Percentiles rank a stretch among this genome's conserved stretches.
phyloP scores from a whole-genome alignment of 164 flowering plant species.

The Magnolia sinica region DNA sequence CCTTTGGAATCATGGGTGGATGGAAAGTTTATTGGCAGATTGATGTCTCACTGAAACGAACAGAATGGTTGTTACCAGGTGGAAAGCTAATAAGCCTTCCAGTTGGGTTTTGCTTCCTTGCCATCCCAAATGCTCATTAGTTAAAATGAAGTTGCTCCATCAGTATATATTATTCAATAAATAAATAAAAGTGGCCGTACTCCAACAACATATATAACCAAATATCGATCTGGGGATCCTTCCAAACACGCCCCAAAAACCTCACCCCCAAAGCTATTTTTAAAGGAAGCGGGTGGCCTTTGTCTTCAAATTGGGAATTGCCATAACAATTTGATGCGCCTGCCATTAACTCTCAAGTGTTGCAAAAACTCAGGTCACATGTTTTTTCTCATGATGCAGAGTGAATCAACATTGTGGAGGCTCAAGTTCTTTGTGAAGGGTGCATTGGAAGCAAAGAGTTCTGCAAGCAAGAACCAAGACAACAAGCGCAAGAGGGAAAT shows the following conservation, averaged over 20 bases:
- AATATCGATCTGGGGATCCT: too few species aligned
- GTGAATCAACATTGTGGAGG: conserved; percentile 83
- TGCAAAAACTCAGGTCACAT: background rate
- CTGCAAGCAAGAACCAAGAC: conserved; percentile 31
- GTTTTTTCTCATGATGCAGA: conserved; percentile 38
- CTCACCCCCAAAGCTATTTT: background rate
- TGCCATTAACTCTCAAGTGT: background rate
- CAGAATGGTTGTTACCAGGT: background rate
- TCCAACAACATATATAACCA: too few species aligned
- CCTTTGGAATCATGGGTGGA: background rate
- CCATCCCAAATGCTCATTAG: background rate
- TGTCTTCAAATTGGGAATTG: background rate
- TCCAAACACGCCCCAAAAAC: background rate
- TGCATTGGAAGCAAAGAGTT: conserved; percentile 51
- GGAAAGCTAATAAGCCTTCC: background rate
- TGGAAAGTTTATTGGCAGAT: background rate
- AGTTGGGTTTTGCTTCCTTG: background rate
- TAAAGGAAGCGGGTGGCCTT: background rate
- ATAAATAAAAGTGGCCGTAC: too few species aligned
- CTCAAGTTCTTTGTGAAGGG: conserved; percentile 72
- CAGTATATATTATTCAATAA: too few species aligned
- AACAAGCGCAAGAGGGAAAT: conserved; percentile 65
- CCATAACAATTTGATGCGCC: background rate
- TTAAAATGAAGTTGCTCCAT: background rate
- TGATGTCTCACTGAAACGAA: background rate